Evolutionary conservation across 2,329 filamentous ascomycete species (phyloP).

Genomic region (Ustulina deusta): DNA sequence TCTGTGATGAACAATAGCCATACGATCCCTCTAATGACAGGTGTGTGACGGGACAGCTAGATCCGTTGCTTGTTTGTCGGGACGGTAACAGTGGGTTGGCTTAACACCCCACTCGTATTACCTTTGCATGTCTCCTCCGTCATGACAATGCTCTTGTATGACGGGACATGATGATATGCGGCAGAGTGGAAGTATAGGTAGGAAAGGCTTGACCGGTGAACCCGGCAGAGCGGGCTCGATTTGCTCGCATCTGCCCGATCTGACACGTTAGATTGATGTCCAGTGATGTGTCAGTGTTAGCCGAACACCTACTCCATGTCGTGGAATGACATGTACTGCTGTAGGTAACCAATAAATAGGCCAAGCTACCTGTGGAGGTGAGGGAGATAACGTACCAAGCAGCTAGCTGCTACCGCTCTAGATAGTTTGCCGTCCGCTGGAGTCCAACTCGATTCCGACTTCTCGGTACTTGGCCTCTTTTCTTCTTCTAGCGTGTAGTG

Average conservation of each 20-base stretch:
- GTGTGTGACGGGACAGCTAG: background rate
- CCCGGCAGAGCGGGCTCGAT: background rate
- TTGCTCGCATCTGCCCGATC: conserved; percentile 5
- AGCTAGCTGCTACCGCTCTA: background rate
- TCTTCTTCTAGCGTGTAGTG: background rate
- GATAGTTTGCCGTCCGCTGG: conserved; percentile 9
- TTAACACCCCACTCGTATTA: background rate
- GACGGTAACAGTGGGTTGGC: no score
- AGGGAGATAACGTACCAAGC: background rate
- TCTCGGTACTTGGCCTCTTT: background rate
- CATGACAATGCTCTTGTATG: background rate
- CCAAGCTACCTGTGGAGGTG: background rate
- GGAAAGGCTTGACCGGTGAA: background rate
- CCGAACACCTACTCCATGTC: background rate
- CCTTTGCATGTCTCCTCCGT: background rate
- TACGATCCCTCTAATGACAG: background rate
- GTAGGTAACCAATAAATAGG: conserved; percentile 7
- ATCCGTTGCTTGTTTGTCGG: background rate
- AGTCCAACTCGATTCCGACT: conserved; percentile 8
- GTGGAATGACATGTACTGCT: background rate
- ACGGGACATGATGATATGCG: background rate
- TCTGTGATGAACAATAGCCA: background rate
- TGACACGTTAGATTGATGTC: conserved; percentile 11
- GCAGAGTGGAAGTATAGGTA: background rate
- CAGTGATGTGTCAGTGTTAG: conserved; percentile 15